These are phyloP conservation scores for Streptanthus diversifolius DNA, from an alignment of 345 rosid genomes.

Conservation along the genomic window DNA sequence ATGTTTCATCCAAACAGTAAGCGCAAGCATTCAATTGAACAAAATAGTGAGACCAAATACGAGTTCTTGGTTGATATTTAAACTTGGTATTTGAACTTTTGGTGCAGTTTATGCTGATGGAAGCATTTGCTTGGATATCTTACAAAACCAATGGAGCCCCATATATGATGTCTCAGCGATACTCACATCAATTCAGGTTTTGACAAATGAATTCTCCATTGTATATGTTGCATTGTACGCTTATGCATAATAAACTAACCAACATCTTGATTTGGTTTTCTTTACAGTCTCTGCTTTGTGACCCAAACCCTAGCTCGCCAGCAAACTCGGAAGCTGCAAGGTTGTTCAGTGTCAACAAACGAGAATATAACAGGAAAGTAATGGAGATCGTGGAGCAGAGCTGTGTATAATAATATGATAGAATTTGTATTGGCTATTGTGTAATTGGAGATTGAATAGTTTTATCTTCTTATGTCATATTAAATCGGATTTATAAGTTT, in stretches of 20 bases:
- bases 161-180: constrained; percentile 74
- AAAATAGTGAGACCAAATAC: not conserved
- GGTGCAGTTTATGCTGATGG: constrained; percentile 74
- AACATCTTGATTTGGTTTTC: not conserved
- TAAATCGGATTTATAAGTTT: not conserved
- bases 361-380: constrained; percentile 61
- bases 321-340: constrained; percentile 74
- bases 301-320: constrained; percentile 70
- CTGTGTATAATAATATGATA: constrained; percentile 23
- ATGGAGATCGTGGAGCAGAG: constrained; percentile 63
- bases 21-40: constrained; percentile 11
- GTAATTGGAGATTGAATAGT: constrained; percentile 1
- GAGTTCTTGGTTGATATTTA: not conserved
- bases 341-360: constrained; percentile 56
- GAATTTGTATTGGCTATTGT: not conserved
- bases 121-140: constrained; percentile 72
- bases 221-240: not conserved
- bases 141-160: constrained; percentile 81
- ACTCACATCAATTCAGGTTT: constrained; percentile 77
- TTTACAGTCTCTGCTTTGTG: constrained; percentile 61
- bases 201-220: not conserved
- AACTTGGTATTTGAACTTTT: not conserved
- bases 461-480: not conserved
- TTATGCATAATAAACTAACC: constrained; percentile 5
- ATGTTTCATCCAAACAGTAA: constrained; percentile 84